A percentile compares a stretch with the other conserved stretches of the same genome.
Conservation (phyloP, 78 protist genomes). For the Anaeramoeba ignava region DNA sequence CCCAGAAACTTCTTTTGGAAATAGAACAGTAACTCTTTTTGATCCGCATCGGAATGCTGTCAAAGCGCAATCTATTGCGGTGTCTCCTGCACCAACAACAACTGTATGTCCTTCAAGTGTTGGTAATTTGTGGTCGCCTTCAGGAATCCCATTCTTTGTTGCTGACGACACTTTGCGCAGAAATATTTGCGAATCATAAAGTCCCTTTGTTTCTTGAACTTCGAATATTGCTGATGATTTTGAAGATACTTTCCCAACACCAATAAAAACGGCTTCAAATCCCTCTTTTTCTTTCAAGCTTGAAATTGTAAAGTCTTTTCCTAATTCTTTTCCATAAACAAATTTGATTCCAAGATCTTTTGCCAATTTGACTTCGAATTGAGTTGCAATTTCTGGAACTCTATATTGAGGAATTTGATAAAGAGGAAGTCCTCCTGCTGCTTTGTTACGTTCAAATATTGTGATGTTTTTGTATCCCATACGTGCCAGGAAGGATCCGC, state of each 20-base stretch:
- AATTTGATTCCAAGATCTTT: background rate
- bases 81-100: conserved; percentile 94
- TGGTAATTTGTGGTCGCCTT: background rate
- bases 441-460: background rate
- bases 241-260: background rate
- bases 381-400: conserved; percentile 62
- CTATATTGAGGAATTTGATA: conserved; percentile 85
- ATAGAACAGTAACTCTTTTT: conserved; percentile 53
- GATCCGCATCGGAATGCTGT: conserved; percentile 88
- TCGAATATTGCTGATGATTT: background rate
- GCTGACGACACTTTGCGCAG: background rate
- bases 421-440: conserved; percentile 59
- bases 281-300: background rate
- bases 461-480: conserved; percentile 53
- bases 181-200: background rate
- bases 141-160: background rate
- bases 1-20: conserved; percentile 65
- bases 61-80: conserved; percentile 91
- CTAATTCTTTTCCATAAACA: background rate
- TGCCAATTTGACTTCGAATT: conserved; percentile 52
- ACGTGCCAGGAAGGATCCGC: conserved; percentile 82
- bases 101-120: conserved; percentile 32
- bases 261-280: background rate
- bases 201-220: conserved; percentile 6
- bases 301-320: background rate